Evolutionary conservation across 2,329 filamentous ascomycete species (phyloP).

Genomic region (Trichoderma semiorbis): DNA sequence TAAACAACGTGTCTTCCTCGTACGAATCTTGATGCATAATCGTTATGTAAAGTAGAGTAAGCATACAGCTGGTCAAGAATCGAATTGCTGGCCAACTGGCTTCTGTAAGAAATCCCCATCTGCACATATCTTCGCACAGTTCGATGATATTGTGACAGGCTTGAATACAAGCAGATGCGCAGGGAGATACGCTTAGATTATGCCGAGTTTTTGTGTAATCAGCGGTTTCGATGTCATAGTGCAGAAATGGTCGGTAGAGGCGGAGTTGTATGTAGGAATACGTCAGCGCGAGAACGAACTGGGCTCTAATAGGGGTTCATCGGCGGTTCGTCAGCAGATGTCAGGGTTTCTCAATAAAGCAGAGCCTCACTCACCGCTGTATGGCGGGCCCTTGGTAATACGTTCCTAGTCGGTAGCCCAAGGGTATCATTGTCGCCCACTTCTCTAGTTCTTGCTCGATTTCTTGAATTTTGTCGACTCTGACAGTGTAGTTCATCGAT

Average conservation of each 20-base stretch:
- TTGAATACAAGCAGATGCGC: background rate
- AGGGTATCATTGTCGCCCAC: background rate
- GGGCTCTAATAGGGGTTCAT: background rate
- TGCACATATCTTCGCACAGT: background rate
- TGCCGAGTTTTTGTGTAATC: background rate
- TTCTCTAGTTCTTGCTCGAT: background rate
- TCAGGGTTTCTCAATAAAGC: background rate
- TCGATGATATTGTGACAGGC: background rate
- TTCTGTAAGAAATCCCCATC: background rate
- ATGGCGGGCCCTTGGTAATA: background rate
- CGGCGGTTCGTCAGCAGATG: background rate
- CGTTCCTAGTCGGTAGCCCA: background rate
- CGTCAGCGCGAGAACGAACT: background rate
- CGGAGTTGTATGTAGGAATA: background rate
- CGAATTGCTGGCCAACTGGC: background rate
- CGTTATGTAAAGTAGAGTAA: background rate
- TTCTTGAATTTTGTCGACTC: background rate
- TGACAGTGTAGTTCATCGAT: background rate
- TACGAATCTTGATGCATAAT: background rate
- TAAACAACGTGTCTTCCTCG: background rate
- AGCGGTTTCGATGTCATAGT: background rate
- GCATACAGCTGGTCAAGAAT: background rate
- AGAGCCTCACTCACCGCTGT: background rate
- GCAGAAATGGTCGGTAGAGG: background rate
- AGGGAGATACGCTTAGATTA: background rate